Conservation (phyloP, 495 filamentous ascomycete species). For the Xylaria curta region DNA sequence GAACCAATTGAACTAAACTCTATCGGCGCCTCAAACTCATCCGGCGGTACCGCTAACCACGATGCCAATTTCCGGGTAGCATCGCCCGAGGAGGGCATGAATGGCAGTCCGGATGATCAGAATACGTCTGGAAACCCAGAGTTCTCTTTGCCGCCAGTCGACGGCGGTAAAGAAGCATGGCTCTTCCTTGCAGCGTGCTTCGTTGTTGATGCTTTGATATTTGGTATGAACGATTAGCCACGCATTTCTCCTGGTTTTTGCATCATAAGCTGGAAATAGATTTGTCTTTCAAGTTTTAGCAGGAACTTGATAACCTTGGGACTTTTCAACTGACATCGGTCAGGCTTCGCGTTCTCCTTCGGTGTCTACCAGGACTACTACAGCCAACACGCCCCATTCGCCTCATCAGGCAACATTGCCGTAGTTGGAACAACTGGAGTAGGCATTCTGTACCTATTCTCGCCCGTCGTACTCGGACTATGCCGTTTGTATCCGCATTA, state of each 20-base stretch:
- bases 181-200: conserved; percentile 68
- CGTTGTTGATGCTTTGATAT: conserved; percentile 68
- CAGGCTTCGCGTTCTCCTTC: conserved; percentile 70
- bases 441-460: conserved; percentile 59
- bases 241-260: neutral
- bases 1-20: neutral
- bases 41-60: neutral
- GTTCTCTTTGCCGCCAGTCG: conserved; percentile 61
- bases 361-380: conserved; percentile 58
- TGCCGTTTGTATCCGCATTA: conserved; percentile 39
- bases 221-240: conserved; percentile 54
- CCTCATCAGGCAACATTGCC: conserved; percentile 46
- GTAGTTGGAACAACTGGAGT: conserved; percentile 50
- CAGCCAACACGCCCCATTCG: conserved; percentile 49
- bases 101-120: neutral
- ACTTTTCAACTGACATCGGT: neutral
- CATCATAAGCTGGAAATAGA: no score
- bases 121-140: conserved; percentile 20
- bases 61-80: neutral
- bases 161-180: conserved; percentile 69
- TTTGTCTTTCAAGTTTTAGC: neutral
- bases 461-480: conserved; percentile 48
- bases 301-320: neutral
- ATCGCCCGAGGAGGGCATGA: conserved; percentile 3
- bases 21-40: neutral